Conservation (phyloP, 2,329 filamentous ascomycete species). For the Penicillium sp. region DNA sequence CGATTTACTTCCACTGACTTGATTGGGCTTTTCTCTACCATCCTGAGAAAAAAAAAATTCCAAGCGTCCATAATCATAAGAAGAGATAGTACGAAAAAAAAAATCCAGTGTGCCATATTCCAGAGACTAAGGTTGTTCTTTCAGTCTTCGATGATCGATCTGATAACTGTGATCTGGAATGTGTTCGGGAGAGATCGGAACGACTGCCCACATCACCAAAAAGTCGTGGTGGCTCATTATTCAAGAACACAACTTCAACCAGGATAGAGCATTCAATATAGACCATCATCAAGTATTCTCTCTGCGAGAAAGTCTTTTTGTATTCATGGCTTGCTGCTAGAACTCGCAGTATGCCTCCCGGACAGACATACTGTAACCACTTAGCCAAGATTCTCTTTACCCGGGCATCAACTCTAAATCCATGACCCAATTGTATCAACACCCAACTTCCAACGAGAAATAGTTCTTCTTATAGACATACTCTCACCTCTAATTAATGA, state of each 20-base stretch:
- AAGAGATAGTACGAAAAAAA: neutral
- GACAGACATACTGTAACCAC: neutral
- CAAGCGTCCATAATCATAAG: neutral
- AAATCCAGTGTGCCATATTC: no score
- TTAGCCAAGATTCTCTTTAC: neutral
- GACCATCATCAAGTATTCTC: neutral
- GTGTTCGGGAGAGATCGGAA: conserved; percentile 1
- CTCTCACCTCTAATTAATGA: neutral
- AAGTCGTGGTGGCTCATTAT: neutral
- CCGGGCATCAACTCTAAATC: conserved; percentile 4
- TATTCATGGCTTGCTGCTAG: neutral
- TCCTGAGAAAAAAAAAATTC: neutral
- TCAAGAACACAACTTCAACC: neutral
- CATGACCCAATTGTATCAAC: neutral
- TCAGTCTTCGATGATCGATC: neutral
- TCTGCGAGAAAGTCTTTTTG: neutral
- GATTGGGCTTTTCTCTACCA: neutral
- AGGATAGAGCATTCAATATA: neutral
- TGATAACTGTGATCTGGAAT: neutral
- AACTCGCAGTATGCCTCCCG: neutral
- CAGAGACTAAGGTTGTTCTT: neutral
- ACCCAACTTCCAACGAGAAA: neutral
- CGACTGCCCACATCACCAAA: neutral
- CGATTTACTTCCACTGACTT: neutral
- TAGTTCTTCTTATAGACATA: neutral